Conservation (phyloP, 441 rosid species). For the Dalechampia spathulata region DNA sequence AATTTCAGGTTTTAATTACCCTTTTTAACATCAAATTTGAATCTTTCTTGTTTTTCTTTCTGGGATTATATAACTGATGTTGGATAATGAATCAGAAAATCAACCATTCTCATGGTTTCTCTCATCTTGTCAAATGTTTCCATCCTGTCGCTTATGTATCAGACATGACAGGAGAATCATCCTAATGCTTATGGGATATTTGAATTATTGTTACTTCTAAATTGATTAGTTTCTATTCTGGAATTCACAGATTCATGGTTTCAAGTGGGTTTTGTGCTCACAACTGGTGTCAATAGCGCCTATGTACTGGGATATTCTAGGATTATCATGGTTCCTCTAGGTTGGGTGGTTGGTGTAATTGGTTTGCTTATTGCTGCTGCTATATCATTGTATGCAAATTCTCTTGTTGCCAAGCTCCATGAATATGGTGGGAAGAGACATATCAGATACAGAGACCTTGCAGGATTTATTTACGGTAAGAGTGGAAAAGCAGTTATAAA, state of each 20-base stretch:
- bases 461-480: slow-evolving; percentile 74
- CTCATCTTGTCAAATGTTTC: too few species aligned
- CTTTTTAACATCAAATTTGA: neutral
- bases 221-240: slow-evolving; percentile 7
- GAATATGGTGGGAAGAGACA: slow-evolving; percentile 88
- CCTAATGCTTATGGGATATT: neutral
- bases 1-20: neutral
- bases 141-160: too few species aligned
- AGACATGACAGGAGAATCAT: neutral
- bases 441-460: slow-evolving; percentile 91
- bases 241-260: slow-evolving; percentile 80
- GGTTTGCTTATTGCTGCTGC: slow-evolving; percentile 69
- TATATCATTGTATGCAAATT: slow-evolving; percentile 67
- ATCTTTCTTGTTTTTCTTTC: neutral
- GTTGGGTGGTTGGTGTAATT: slow-evolving; percentile 70
- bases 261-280: slow-evolving; percentile 79
- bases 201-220: neutral
- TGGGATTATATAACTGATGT: too few species aligned
- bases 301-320: slow-evolving; percentile 91
- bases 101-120: too few species aligned
- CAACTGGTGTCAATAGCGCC: slow-evolving; percentile 86
- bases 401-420: slow-evolving; percentile 81
- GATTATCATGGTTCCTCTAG: slow-evolving; percentile 81
- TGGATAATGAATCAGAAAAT: too few species aligned
- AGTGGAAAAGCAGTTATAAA: neutral